These are phyloP conservation scores for Aspergillus jensenii DNA, from an alignment of 2,329 filamentous ascomycete genomes.

Conservation along the genomic window DNA sequence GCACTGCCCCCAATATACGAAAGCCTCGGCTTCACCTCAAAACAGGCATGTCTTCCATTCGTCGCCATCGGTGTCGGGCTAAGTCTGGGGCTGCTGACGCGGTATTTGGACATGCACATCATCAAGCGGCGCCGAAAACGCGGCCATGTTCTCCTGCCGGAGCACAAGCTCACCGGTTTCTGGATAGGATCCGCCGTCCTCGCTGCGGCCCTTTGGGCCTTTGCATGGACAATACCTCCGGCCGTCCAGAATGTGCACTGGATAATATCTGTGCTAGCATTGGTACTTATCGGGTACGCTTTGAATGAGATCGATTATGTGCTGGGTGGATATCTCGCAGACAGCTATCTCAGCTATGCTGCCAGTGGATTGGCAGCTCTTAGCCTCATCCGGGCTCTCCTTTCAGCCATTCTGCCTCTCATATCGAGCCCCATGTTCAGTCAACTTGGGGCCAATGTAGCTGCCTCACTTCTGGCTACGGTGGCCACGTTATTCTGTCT, in stretches of 20 bases:
- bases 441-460: slow-evolving; percentile 36
- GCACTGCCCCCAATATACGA: slow-evolving; percentile 42
- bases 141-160: slow-evolving; percentile 32
- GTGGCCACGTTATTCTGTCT: slow-evolving; percentile 42
- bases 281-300: slow-evolving; percentile 47
- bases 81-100: slow-evolving; percentile 40
- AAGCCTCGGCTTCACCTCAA: slow-evolving; percentile 30
- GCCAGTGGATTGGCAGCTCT: slow-evolving; percentile 45
- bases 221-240: slow-evolving; percentile 50
- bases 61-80: slow-evolving; percentile 41
- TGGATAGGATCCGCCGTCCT: slow-evolving; percentile 46
- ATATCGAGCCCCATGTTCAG: slow-evolving; percentile 42
- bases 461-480: slow-evolving; percentile 38
- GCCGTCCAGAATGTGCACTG: slow-evolving; percentile 32
- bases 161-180: slow-evolving; percentile 52
- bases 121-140: slow-evolving; percentile 25
- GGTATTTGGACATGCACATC: slow-evolving; percentile 42
- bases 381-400: slow-evolving; percentile 37
- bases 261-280: slow-evolving; percentile 39
- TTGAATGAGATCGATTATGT: slow-evolving; percentile 47
- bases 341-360: slow-evolving; percentile 46
- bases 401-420: slow-evolving; percentile 41
- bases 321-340: slow-evolving; percentile 44
- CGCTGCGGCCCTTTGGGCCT: slow-evolving; percentile 47
- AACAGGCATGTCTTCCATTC: slow-evolving; percentile 35